Percentiles rank a stretch among this genome's conserved stretches.
phyloP scores from a whole-genome alignment of 2,329 filamentous ascomycete species.

The Alternaria hordeiaustralica region DNA sequence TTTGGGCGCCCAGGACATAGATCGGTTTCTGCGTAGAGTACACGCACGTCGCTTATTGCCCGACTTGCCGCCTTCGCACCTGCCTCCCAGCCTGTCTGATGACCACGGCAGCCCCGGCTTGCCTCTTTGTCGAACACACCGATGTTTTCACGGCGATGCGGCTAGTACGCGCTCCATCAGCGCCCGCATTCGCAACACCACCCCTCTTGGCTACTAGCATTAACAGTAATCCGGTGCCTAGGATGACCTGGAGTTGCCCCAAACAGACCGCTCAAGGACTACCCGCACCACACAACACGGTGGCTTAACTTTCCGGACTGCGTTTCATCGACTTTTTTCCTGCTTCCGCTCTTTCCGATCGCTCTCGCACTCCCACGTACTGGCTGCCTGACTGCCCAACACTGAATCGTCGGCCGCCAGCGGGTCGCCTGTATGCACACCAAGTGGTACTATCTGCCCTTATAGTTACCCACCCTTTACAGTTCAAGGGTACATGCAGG shows the following conservation, averaged over 20 bases:
- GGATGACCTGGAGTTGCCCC: constrained; percentile 19
- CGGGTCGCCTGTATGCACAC: constrained; percentile 14
- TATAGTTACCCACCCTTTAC: constrained; percentile 8
- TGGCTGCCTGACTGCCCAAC: constrained; percentile 19
- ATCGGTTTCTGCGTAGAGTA: constrained; percentile 25
- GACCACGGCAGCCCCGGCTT: constrained; percentile 16
- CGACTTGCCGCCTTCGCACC: constrained; percentile 25
- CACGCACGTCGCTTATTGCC: constrained; percentile 22
- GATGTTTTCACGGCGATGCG: constrained; percentile 13
- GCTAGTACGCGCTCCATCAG: constrained; percentile 19
- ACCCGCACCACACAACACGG: constrained; percentile 22
- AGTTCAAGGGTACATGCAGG: constrained; percentile 7
- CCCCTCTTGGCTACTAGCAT: constrained; percentile 21
- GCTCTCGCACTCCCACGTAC: constrained; percentile 10
- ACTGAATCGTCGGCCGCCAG: constrained; percentile 13
- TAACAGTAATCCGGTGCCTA: constrained; percentile 16
- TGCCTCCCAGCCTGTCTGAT: constrained; percentile 19
- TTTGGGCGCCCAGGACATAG: constrained; percentile 24
- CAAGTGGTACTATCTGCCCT: constrained; percentile 10
- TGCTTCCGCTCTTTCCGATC: constrained; percentile 26
- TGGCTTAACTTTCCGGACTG: constrained; percentile 14
- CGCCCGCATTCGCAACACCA: constrained; percentile 18
- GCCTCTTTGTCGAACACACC: constrained; percentile 10
- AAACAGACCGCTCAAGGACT: constrained; percentile 24
- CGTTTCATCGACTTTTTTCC: constrained; percentile 23